These are phyloP conservation scores for Silene latifolia DNA, from an alignment of 148 eudicot genomes.

Conservation along the genomic window DNA sequence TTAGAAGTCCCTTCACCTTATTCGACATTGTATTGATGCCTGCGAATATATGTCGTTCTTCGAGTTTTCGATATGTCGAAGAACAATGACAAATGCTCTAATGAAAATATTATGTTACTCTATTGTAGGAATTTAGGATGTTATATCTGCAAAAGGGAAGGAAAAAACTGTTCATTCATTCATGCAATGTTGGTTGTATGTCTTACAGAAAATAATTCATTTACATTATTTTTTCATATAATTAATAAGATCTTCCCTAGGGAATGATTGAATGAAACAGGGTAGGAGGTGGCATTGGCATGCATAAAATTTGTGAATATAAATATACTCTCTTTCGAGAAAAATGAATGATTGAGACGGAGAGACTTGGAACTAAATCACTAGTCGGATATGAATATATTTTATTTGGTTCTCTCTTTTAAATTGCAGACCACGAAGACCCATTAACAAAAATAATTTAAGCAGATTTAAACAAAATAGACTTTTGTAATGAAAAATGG, in stretches of 20 bases:
- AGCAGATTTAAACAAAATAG: neutral
- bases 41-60: neutral
- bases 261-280: slow-evolving; percentile 13
- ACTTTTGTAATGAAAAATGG: slow-evolving; percentile 4
- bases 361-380: neutral
- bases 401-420: slow-evolving; percentile 9
- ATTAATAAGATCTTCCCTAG: slow-evolving; percentile 13
- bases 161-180: slow-evolving; percentile 9
- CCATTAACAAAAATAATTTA: neutral
- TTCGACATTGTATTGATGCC: slow-evolving; percentile 9
- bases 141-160: slow-evolving; percentile 17
- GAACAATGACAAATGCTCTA: neutral
- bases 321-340: no score
- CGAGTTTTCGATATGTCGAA: slow-evolving; percentile 3
- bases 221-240: slow-evolving; percentile 1
- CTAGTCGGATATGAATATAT: slow-evolving; percentile 3
- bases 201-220: neutral
- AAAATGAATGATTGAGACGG: no score
- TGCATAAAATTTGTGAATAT: no score
- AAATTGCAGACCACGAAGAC: slow-evolving; percentile 27
- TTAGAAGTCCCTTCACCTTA: slow-evolving; percentile 25
- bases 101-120: neutral
- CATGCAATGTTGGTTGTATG: neutral
- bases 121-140: neutral
- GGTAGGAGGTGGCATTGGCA: neutral